phyloP scores from a whole-genome alignment of 495 filamentous ascomycete genomes.

The Saxophila tyrrhenica region DNA sequence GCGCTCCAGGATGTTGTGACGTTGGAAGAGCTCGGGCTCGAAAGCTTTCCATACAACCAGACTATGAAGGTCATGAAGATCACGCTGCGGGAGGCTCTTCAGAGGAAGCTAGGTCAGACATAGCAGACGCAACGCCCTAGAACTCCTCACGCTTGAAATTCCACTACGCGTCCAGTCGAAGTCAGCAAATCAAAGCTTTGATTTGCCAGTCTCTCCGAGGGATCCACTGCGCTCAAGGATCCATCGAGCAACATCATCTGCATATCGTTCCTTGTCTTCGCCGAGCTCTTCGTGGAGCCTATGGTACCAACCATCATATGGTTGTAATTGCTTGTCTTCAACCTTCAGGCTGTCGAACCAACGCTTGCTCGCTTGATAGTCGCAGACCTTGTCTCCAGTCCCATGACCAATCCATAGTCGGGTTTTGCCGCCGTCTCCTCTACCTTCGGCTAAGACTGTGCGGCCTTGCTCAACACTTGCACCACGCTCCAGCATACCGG shows the following conservation, averaged over 20 bases:
- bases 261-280: constrained; percentile 49
- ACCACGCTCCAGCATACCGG: constrained; percentile 63
- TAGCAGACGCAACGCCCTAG: too few relatives aligned
- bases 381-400: constrained; percentile 53
- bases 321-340: constrained; percentile 54
- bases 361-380: constrained; percentile 46
- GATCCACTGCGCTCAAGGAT: constrained; percentile 43
- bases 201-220: neutral
- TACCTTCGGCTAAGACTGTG: constrained; percentile 29
- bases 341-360: constrained; percentile 45
- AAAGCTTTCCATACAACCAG: constrained; percentile 2
- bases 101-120: neutral
- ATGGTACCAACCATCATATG: constrained; percentile 71
- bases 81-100: neutral
- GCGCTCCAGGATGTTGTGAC: neutral
- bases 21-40: neutral
- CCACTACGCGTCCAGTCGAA: too few relatives aligned
- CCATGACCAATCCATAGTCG: constrained; percentile 58
- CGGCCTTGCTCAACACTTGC: constrained; percentile 36
- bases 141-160: too few relatives aligned
- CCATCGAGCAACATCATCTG: constrained; percentile 63
- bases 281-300: constrained; percentile 61
- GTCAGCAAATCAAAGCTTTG: neutral
- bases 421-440: constrained; percentile 27
- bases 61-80: constrained; percentile 3